Evolutionary conservation across 257 asterid species (phyloP).

Genomic region (Orobanche coerulescens): DNA sequence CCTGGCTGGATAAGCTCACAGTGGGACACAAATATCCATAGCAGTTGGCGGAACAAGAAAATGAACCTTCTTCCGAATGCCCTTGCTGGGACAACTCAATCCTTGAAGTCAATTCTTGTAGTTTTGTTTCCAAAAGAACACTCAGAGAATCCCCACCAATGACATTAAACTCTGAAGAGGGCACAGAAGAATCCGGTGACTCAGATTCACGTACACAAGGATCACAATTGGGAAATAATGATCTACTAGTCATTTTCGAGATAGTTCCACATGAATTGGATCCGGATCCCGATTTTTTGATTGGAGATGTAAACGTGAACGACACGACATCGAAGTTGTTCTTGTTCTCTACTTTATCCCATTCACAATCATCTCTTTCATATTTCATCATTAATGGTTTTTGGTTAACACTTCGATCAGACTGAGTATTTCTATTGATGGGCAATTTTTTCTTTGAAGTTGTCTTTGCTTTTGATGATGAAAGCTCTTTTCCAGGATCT

Average conservation of each 20-base stretch:
- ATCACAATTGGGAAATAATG: slow-evolving; percentile 28
- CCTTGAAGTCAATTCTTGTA: slow-evolving; percentile 72
- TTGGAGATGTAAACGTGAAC: slow-evolving; percentile 93
- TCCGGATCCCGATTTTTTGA: slow-evolving; percentile 52
- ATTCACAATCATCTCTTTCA: slow-evolving; percentile 43
- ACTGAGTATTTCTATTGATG: slow-evolving; percentile 26
- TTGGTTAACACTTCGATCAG: slow-evolving; percentile 30
- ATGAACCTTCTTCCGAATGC: slow-evolving; percentile 32
- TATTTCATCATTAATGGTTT: slow-evolving; percentile 27
- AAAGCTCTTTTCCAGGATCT: slow-evolving; percentile 53
- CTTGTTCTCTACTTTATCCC: slow-evolving; percentile 47
- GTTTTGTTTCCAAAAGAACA: slow-evolving; percentile 82
- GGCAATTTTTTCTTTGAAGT: slow-evolving; percentile 39
- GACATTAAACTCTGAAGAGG: slow-evolving; percentile 41
- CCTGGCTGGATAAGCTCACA: slow-evolving; percentile 24
- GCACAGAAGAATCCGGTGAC: slow-evolving; percentile 29
- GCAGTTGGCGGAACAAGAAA: slow-evolving; percentile 33
- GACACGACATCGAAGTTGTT: slow-evolving; percentile 76
- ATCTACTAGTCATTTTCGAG: slow-evolving; percentile 25
- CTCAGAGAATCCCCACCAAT: slow-evolving; percentile 77
- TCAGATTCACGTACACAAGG: slow-evolving; percentile 31
- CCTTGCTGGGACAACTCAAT: slow-evolving; percentile 55
- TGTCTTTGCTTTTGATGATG: slow-evolving; percentile 39
- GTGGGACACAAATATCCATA: slow-evolving; percentile 28
- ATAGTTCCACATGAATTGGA: slow-evolving; percentile 31